A percentile compares a stretch with the other conserved stretches of the same genome.
phyloP scores from a whole-genome alignment of 208 protist genomes.

The Leishmania gerbilli region DNA sequence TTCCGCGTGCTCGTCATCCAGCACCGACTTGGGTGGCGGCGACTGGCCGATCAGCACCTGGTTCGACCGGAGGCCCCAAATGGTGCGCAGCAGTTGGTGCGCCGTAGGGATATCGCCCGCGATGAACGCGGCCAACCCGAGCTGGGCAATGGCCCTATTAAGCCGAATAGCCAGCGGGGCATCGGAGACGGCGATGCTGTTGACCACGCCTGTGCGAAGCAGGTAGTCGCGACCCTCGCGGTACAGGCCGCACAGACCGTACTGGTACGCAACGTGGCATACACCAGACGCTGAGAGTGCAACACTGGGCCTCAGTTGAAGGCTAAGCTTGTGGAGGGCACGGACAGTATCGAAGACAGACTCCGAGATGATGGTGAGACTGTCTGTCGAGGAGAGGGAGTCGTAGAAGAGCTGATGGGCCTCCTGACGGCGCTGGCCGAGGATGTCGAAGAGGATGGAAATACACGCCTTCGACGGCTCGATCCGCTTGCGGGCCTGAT shows the following conservation, averaged over 20 bases:
- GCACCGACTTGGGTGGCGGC: conserved; percentile 36
- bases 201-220: conserved; percentile 57
- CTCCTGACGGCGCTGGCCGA: conserved; percentile 66
- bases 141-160: conserved; percentile 81
- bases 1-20: conserved; percentile 47
- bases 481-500: conserved; percentile 36
- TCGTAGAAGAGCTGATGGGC: conserved; percentile 74
- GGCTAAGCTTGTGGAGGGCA: conserved; percentile 49
- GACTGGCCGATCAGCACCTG: conserved; percentile 71
- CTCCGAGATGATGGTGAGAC: conserved; percentile 42
- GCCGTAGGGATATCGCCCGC: conserved; percentile 60
- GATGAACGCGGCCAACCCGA: conserved; percentile 81
- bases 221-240: conserved; percentile 75
- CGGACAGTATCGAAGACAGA: conserved; percentile 67
- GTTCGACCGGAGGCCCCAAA: conserved; percentile 62
- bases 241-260: conserved; percentile 72
- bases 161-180: conserved; percentile 59
- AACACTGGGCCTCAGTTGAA: conserved; percentile 31
- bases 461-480: conserved; percentile 48
- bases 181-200: conserved; percentile 31
- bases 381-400: conserved; percentile 22
- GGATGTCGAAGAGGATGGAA: conserved; percentile 61
- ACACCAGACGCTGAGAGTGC: conserved; percentile 30
- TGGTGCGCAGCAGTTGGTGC: conserved; percentile 59
- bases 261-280: conserved; percentile 79